Base-by-base conservation (phyloP, 2,329 filamentous ascomycete species). In the Alternaria gaisen region DNA sequence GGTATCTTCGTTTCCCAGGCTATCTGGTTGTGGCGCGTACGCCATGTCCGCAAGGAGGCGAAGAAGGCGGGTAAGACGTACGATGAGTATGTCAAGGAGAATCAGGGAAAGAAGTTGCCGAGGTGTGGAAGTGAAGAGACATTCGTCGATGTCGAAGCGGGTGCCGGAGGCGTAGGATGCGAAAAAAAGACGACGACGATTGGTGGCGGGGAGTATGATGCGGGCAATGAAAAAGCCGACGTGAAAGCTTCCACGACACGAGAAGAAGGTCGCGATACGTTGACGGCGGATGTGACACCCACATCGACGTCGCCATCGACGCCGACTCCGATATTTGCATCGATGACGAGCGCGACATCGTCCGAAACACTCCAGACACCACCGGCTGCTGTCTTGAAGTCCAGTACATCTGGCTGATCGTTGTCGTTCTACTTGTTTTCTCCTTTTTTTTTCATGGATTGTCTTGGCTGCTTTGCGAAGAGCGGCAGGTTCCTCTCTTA, bases 1-100 rank as follows among this genome's bases (percentile, higher is more conserved):
- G 87, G 87, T 11, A 88, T 90, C 56, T 88, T 89, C 68, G 48
- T 77, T 24, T 87, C 84, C 12, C 88, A 90, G 65, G 74, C 85
- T 10, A 79, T 88, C 57, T 90, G 87, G 87, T 77, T 86, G 3
- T 75, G 84, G 64, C 84, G 86, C 22, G 85, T 87, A 5, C 82
- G 85, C 20, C 77, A 80, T 52, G 72, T 88, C 38, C 82, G 86
- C 14, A 81, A 77, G 58, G 81, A 83, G 63, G 87, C 87, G 4
- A 85, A 84, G 62, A 76, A 76, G 6, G 73, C 80, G 4, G 85
- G 84, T 1, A 83, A 82, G 71, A 85, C 82, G 0, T 85, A 88
- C 64, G 87, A 89, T 65, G 85, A 88, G 47, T 70, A 88, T 44
- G 46, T 76, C 40, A 66, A 66, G 0, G 58, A 69, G 36, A 58